Conservation (phyloP, 768 basidiomycete species). For the Tubosaeta sp. region DNA sequence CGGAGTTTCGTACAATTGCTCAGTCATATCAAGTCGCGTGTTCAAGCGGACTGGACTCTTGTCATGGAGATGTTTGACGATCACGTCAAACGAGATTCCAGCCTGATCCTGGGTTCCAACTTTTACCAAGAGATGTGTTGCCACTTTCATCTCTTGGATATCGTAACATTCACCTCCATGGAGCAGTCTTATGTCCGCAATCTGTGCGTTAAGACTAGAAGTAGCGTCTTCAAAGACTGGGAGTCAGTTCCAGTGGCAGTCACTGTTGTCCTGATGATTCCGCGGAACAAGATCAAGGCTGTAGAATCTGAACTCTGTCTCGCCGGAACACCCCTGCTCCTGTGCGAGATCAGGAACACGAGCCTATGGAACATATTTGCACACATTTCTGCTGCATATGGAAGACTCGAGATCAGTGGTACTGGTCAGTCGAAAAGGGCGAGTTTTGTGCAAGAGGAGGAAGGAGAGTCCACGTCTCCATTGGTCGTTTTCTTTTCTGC, state of each 20-base stretch:
- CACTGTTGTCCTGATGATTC: conserved; percentile 31
- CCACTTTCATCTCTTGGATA: conserved; percentile 38
- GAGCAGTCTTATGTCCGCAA: conserved; percentile 8
- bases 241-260: conserved; percentile 27
- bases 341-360: conserved; percentile 19
- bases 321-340: conserved; percentile 21
- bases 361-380: conserved; percentile 16
- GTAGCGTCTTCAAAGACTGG: conserved; percentile 30
- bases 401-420: conserved; percentile 16
- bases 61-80: conserved; percentile 35
- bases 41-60: conserved; percentile 39
- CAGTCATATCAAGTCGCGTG: conserved; percentile 34
- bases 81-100: conserved; percentile 6
- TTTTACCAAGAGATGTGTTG: conserved; percentile 46
- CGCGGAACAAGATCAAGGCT: conserved; percentile 21
- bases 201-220: conserved; percentile 3
- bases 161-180: conserved; percentile 31
- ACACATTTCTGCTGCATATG: conserved; percentile 19
- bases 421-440: conserved; percentile 16
- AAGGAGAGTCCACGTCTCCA: conserved; percentile 15
- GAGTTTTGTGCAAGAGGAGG: conserved; percentile 15
- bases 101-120: conserved; percentile 23
- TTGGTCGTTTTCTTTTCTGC: conserved; percentile 24
- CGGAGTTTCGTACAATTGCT: conserved; percentile 46
- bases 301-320: conserved; percentile 22